These are phyloP conservation scores for Prunus padus DNA, from an alignment of 306 rosid genomes.

Conservation along the genomic window DNA sequence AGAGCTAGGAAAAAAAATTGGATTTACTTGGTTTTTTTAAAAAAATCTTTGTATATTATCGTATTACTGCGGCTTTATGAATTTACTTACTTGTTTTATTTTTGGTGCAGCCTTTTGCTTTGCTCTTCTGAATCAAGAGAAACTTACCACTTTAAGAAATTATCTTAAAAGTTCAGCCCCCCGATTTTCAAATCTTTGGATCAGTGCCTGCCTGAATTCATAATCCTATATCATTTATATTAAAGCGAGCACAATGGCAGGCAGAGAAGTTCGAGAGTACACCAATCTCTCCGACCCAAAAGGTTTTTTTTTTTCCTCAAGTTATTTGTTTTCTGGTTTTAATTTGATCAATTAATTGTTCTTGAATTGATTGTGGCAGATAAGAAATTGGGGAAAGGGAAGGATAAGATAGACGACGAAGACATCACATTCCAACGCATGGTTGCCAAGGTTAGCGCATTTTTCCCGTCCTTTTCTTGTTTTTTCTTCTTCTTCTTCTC, in stretches of 20 bases:
- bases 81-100: no score
- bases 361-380: constrained; percentile 41
- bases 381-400: constrained; percentile 91
- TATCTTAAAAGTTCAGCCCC: no score
- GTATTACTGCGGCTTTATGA: no score
- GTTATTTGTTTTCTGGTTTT: background rate
- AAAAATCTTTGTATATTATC: no score
- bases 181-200: no score
- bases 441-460: constrained; percentile 99
- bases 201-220: no score
- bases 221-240: no score
- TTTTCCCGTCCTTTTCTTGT: constrained; percentile 20
- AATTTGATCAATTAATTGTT: background rate
- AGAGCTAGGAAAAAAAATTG: no score
- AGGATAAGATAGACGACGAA: constrained; percentile 93
- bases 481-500: background rate
- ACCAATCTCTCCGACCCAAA: constrained; percentile 98
- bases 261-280: constrained; percentile 98
- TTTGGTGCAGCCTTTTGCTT: no score
- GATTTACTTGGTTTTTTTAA: no score
- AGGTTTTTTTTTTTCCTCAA: constrained; percentile 35
- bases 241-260: constrained; percentile 54
- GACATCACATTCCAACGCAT: constrained; percentile 95
- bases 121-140: no score
- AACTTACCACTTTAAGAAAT: no score